Conservation (phyloP, 768 basidiomycete species). For the Chalciporus pseudorubinellus region DNA sequence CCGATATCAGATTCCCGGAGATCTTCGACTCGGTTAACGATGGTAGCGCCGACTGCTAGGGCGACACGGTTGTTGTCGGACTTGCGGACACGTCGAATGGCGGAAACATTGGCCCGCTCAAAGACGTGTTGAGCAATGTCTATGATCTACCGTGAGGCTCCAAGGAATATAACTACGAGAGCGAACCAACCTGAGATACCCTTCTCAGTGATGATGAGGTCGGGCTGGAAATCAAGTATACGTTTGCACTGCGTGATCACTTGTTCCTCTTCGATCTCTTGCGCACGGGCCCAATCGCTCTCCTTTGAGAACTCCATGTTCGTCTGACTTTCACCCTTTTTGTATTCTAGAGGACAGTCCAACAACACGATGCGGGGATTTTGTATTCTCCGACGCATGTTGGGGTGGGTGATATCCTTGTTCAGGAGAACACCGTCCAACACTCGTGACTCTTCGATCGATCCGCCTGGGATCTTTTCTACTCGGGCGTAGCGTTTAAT, state of each 20-base stretch:
- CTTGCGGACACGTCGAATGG: conserved; percentile 95
- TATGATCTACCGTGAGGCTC: conserved; percentile 24
- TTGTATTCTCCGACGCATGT: conserved; percentile 88
- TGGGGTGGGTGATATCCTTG: conserved; percentile 98
- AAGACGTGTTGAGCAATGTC: conserved; percentile 94
- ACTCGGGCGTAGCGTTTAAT: conserved; percentile 98
- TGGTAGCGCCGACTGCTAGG: conserved; percentile 91
- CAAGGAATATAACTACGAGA: neutral
- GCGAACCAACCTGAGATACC: conserved; percentile 79
- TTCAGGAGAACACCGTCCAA: conserved; percentile 93
- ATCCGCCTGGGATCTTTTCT: conserved; percentile 96
- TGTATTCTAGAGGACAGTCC: conserved; percentile 97
- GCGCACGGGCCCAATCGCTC: conserved; percentile 86
- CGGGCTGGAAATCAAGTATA: conserved; percentile 91
- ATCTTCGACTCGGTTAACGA: conserved; percentile 96
- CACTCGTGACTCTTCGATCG: conserved; percentile 90
- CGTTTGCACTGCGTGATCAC: conserved; percentile 82
- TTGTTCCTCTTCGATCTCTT: conserved; percentile 97
- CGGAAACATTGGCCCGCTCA: conserved; percentile 84
- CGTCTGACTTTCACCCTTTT: conserved; percentile 97
- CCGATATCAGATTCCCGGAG: conserved; percentile 90
- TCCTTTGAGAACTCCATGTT: conserved; percentile 98
- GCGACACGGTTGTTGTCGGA: conserved; percentile 99
- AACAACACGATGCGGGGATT: conserved; percentile 87
- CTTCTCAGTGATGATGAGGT: conserved; percentile 95